Evolutionary conservation across 257 asterid genomes (phyloP), one percentile per base, ranked within the genome.

Genomic region (Lantana camara): DNA sequence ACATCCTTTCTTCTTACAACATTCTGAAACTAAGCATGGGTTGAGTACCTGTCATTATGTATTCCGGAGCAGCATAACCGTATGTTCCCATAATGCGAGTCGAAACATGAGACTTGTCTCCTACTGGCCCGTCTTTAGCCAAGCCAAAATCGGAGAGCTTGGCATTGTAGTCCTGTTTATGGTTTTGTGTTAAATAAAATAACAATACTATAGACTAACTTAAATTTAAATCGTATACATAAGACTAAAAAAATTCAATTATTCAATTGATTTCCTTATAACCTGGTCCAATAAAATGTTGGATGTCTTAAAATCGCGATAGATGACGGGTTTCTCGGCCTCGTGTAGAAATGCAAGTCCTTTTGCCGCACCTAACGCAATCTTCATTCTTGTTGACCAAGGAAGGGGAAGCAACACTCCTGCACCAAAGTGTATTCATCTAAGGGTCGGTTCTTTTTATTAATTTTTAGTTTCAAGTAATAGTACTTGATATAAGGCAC

Each of bases 261-360:
- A n/a, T n/a, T n/a, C n/a, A n/a, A n/a, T n/a, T n/a, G n/a, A n/a
- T n/a, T n/a, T n/a, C n/a, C n/a, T n/a, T n/a, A n/a, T n/a, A n/a
- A 87, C 97, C 86, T 67, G 63, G 60, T 91, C 97, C 60, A 91
- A 60, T 56, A 88, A 81, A 66, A 91, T 91, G 74, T 91, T 91
- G 15, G 97, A 91, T 49, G 97, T 88, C 79, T 91, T 91, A 57
- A 88, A 91, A 73, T 91, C 97, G 1, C 97, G 93, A 55, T 91
- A 91, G 73, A 91, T 91, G 68, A 91, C 96, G 5, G 96, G 97
- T 24, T 88, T 88, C 76, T 91, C 88, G 7, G 97, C 95, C 48
- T 88, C 97, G 44, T 91, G 97, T 55, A 91, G 83, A 68, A 88
- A 91, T 17, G 97, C 88, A 21, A 91, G 97, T 22, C 97, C 97